A percentile compares a stretch with the other conserved stretches of the same genome.
Evolutionary conservation across 805 yeast species (phyloP).

Genomic region (Zygosaccharomyces pseudorouxii): DNA sequence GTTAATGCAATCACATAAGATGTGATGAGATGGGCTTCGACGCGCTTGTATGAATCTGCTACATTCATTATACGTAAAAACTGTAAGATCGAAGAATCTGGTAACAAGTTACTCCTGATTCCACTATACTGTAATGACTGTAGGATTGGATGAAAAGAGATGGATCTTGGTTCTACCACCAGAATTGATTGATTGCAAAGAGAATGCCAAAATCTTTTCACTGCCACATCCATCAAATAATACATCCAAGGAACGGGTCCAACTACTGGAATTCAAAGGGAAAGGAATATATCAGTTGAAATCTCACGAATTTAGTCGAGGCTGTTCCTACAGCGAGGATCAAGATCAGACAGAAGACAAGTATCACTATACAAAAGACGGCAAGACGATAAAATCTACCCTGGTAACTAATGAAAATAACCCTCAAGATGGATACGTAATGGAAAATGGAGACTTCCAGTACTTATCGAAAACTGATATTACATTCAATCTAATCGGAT

Average conservation of each 20-base stretch:
- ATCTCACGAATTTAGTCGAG: slow-evolving; percentile 25
- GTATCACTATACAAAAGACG: slow-evolving; percentile 26
- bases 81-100: neutral
- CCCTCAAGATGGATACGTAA: slow-evolving; percentile 23
- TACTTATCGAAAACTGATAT: slow-evolving; percentile 23
- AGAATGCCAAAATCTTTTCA: slow-evolving; percentile 14
- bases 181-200: neutral
- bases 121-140: slow-evolving; percentile 1
- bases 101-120: neutral
- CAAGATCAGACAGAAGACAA: slow-evolving; percentile 24
- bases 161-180: slow-evolving; percentile 11
- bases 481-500: slow-evolving; percentile 27
- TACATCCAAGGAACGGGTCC: slow-evolving; percentile 15
- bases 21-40: neutral
- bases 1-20: neutral
- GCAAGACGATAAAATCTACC: slow-evolving; percentile 26
- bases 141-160: neutral
- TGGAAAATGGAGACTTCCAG: slow-evolving; percentile 19
- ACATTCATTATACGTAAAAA: neutral
- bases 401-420: slow-evolving; percentile 21
- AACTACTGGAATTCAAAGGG: slow-evolving; percentile 13
- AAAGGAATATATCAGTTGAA: slow-evolving; percentile 19
- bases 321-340: slow-evolving; percentile 18
- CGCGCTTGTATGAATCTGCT: neutral
- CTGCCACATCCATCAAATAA: slow-evolving; percentile 32